A percentile compares a stretch with the other conserved stretches of the same genome.
Conservation (phyloP, 495 filamentous ascomycete species). For the Xylaria palmicola region DNA sequence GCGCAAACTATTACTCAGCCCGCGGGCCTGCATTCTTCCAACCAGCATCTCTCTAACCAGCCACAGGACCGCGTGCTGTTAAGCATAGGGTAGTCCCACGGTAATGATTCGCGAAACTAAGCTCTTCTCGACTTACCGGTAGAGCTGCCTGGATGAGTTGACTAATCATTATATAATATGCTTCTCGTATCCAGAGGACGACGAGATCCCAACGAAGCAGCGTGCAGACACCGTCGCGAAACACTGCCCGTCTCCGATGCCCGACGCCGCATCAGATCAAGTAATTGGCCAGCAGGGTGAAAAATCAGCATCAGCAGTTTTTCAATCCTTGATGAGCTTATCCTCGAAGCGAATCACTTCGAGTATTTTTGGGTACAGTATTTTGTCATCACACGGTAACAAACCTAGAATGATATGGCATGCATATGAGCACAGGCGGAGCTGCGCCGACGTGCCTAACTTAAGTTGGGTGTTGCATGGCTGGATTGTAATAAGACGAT, state of each 20-base stretch:
- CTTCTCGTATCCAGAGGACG: not conserved
- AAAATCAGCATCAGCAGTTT: not conserved
- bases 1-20: constrained; percentile 14
- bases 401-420: not conserved
- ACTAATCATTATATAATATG: constrained; percentile 7
- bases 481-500: not conserved
- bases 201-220: not conserved
- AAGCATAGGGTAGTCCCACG: not conserved
- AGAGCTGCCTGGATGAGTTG: not conserved
- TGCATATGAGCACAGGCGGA: constrained; percentile 1
- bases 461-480: too few species aligned
- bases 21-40: not conserved
- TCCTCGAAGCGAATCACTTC: not conserved
- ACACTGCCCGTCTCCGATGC: not conserved
- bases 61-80: too few species aligned
- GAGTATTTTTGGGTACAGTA: not conserved
- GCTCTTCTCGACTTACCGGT: not conserved
- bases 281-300: not conserved
- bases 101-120: not conserved
- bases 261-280: not conserved
- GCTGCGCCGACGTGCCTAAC: constrained; percentile 1
- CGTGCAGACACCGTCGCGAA: constrained; percentile 1
- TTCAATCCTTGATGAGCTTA: not conserved
- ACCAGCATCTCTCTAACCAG: not conserved
- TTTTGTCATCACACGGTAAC: constrained; percentile 3